Percentiles rank a stretch among this genome's conserved stretches.
Conservation (phyloP, 805 yeast species). For the Wickerhamiella occidentalis region DNA sequence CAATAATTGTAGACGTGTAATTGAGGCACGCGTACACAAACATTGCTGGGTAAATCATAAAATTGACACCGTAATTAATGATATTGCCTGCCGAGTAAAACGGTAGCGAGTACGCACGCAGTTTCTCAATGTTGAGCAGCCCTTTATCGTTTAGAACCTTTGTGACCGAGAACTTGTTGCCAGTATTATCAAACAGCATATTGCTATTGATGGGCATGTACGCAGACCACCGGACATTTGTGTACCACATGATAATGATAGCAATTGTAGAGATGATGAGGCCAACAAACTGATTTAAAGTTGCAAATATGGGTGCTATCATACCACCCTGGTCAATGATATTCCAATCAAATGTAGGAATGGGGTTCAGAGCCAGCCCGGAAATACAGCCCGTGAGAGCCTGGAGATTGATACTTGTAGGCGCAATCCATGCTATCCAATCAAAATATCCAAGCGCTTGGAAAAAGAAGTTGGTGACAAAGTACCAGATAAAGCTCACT, state of each 20-base stretch:
- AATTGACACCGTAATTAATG: constrained; percentile 45
- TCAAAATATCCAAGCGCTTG: constrained; percentile 48
- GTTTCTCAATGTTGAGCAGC: constrained; percentile 35
- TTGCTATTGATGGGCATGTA: constrained; percentile 42
- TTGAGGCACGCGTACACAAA: constrained; percentile 37
- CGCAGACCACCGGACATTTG: constrained; percentile 40
- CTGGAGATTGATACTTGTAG: constrained; percentile 38
- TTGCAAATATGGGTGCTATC: constrained; percentile 35
- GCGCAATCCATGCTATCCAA: constrained; percentile 51
- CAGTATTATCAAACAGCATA: constrained; percentile 33
- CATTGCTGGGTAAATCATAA: constrained; percentile 44
- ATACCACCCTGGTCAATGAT: constrained; percentile 26
- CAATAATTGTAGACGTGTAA: constrained; percentile 27
- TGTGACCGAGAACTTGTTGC: constrained; percentile 33
- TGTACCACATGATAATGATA: constrained; percentile 30
- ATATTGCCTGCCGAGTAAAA: constrained; percentile 51
- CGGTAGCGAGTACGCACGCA: constrained; percentile 50
- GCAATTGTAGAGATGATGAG: constrained; percentile 27
- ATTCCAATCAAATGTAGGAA: constrained; percentile 41
- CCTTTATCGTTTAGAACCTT: constrained; percentile 38
- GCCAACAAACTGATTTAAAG: constrained; percentile 29
- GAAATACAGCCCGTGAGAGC: constrained; percentile 35
- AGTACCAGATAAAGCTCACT: constrained; percentile 44
- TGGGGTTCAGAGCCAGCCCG: constrained; percentile 45
- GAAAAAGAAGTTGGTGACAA: constrained; percentile 57